phyloP scores from a whole-genome alignment of 805 yeast species.

The Candida methanosorbosa region DNA sequence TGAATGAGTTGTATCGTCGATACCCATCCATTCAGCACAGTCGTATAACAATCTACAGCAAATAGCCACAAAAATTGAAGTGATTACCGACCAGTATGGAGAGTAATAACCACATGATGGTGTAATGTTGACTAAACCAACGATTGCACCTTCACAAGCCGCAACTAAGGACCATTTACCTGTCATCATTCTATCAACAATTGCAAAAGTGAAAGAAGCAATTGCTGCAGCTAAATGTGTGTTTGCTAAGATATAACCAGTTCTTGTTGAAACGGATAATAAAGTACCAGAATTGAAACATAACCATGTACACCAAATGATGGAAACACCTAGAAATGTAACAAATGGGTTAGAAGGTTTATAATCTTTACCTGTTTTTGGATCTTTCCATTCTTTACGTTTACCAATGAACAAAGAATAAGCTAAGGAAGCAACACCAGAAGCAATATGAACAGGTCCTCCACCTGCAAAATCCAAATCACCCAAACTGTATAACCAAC shows the following conservation, averaged over 20 bases:
- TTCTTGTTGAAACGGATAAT: slow-evolving; percentile 29
- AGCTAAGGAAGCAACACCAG: slow-evolving; percentile 33
- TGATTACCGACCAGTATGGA: slow-evolving; percentile 38
- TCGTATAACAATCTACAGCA: slow-evolving; percentile 27
- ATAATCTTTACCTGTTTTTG: slow-evolving; percentile 18
- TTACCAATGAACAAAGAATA: slow-evolving; percentile 36
- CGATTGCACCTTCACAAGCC: slow-evolving; percentile 38
- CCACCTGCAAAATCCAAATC: slow-evolving; percentile 42
- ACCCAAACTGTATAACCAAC: slow-evolving; percentile 35
- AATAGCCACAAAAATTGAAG: slow-evolving; percentile 30
- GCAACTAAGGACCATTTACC: slow-evolving; percentile 33
- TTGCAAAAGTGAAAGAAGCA: slow-evolving; percentile 36
- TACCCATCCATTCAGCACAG: slow-evolving; percentile 31
- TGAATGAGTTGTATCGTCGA: slow-evolving; percentile 38
- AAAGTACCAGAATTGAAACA: slow-evolving; percentile 40
- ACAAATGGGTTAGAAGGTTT: slow-evolving; percentile 28
- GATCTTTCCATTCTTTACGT: slow-evolving; percentile 24
- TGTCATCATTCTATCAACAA: slow-evolving; percentile 31
- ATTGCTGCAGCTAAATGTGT: slow-evolving; percentile 43
- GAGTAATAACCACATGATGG: slow-evolving; percentile 38
- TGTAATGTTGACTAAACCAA: slow-evolving; percentile 37
- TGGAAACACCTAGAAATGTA: slow-evolving; percentile 34
- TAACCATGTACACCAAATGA: slow-evolving; percentile 41
- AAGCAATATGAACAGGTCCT: slow-evolving; percentile 39
- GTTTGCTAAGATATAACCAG: slow-evolving; percentile 37